Evolutionary conservation across 495 filamentous ascomycete genomes (phyloP).

Genomic region (Neurospora sp.): DNA sequence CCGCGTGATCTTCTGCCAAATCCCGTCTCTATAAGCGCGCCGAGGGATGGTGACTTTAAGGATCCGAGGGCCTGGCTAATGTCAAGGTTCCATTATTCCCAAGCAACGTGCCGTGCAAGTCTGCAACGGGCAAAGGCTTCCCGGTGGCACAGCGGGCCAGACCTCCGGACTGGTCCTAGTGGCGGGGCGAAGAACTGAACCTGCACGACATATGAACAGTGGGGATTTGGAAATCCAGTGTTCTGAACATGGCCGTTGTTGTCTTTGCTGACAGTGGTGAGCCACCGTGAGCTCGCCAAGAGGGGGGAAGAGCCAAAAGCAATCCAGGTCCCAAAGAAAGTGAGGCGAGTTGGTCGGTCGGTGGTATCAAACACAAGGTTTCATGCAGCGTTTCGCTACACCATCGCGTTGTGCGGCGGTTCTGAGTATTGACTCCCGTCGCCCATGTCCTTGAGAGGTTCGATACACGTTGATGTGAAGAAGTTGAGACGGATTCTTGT

Average conservation of each 20-base stretch:
- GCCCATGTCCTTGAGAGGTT: neutral
- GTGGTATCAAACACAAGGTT: neutral
- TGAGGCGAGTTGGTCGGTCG: neutral
- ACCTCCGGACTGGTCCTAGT: neutral
- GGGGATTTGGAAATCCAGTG: neutral
- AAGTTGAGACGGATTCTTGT: neutral
- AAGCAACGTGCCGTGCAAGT: neutral
- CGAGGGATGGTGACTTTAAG: neutral
- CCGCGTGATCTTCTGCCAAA: neutral
- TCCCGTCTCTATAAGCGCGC: neutral
- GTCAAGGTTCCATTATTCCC: neutral
- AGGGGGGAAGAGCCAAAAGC: too few relatives aligned
- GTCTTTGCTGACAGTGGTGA: neutral
- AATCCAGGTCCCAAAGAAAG: neutral
- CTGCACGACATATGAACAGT: neutral
- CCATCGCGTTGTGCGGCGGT: neutral
- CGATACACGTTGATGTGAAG: neutral
- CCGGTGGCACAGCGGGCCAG: neutral
- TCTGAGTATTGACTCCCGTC: neutral
- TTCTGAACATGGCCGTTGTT: neutral
- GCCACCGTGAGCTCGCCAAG: neutral
- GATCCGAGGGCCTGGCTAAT: neutral
- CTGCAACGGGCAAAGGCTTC: neutral
- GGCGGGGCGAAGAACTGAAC: neutral
- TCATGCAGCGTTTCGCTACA: neutral